A percentile compares a stretch with the other conserved stretches of the same genome.
These are phyloP conservation scores for Paramecium bursaria DNA, from an alignment of 73 alveolate genomes.

Conservation along the genomic window DNA sequence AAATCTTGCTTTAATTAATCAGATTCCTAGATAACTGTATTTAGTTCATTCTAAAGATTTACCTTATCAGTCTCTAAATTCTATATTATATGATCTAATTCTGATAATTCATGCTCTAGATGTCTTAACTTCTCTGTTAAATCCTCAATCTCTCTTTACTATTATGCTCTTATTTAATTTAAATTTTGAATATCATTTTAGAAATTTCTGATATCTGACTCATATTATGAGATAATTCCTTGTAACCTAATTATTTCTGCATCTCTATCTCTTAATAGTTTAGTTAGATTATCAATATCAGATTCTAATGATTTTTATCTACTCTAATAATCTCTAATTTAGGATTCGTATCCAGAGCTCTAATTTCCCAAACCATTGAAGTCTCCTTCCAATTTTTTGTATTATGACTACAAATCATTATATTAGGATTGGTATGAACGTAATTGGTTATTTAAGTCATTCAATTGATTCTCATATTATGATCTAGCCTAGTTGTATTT, in stretches of 20 bases:
- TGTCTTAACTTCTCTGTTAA: not conserved
- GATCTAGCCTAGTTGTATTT: slow-evolving; percentile 15
- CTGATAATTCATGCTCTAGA: slow-evolving; percentile 11
- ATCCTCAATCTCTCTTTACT: not conserved
- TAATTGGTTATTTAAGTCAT: not conserved
- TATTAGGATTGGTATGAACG: not conserved
- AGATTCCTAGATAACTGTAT: not conserved
- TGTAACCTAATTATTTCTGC: slow-evolving; percentile 20
- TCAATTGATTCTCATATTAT: slow-evolving; percentile 26
- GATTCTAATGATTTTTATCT: slow-evolving; percentile 37
- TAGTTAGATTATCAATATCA: not conserved
- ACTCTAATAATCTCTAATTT: not conserved
- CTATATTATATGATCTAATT: not conserved
- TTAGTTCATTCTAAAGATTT: slow-evolving; percentile 14
- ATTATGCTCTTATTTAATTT: too few species aligned
- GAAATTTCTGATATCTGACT: not conserved
- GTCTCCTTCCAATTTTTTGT: slow-evolving; percentile 16
- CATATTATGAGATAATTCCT: too few species aligned
- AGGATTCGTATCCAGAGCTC: not conserved
- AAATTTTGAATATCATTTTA: not conserved
- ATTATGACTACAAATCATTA: not conserved
- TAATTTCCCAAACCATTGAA: not conserved
- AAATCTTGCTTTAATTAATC: slow-evolving; percentile 4
- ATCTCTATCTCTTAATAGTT: slow-evolving; percentile 10
- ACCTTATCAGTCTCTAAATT: slow-evolving; percentile 13